Percentiles rank a stretch among this genome's conserved stretches.
These are phyloP conservation scores for Aegilops sharonensis DNA, from an alignment of 176 grass and related monocot genomes.

Conservation along the genomic window DNA sequence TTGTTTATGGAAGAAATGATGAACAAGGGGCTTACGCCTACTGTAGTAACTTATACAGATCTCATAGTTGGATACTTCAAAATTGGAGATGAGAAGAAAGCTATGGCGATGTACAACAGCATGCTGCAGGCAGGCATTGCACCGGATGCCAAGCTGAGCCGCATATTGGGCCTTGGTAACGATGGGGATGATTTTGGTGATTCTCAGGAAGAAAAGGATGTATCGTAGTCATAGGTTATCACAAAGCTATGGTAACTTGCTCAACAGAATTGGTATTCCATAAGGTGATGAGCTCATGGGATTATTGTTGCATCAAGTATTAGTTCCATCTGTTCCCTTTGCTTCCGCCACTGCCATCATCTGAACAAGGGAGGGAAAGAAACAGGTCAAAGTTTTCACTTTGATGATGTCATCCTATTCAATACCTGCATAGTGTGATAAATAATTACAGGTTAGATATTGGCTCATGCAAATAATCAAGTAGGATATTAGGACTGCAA, in stretches of 20 bases:
- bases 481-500: not conserved
- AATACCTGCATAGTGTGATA: not conserved
- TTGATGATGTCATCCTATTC: not conserved
- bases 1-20: conserved; percentile 55
- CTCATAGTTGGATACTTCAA: conserved; percentile 59
- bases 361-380: not conserved
- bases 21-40: conserved; percentile 39
- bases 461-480: not conserved
- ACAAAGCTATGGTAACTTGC: not conserved
- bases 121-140: conserved; percentile 54
- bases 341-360: not conserved
- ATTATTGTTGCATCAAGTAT: not conserved
- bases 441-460: not conserved
- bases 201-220: conserved; percentile 9
- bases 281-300: not conserved
- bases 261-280: not conserved
- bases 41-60: conserved; percentile 56
- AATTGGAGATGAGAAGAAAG: conserved; percentile 36
- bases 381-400: not conserved
- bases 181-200: not conserved
- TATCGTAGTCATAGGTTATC: not conserved
- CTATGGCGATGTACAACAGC: conserved; percentile 26
- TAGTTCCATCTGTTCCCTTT: not conserved
- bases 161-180: conserved; percentile 25
- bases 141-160: conserved; percentile 43